Evolutionary conservation across 2,329 filamentous ascomycete species (phyloP), one percentile per base, ranked within the genome.

Genomic region (Lachnellula occidentalis): DNA sequence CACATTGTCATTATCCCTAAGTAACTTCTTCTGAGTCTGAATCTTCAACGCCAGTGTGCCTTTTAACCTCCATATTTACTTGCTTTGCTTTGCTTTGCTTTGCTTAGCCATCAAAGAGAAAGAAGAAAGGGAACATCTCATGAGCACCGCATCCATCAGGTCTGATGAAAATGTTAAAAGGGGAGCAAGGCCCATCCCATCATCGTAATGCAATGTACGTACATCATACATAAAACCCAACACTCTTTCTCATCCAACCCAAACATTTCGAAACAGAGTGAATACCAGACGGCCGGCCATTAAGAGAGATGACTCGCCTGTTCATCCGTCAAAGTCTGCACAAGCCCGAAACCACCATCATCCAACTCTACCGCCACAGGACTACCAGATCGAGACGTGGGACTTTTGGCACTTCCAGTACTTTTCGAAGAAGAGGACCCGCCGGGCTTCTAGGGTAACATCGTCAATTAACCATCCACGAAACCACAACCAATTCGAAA

Each of bases 241-340:
- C 19, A 21, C 41, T 12, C n/a, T 43, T 19, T 42, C 45, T 34
- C 46, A 50, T 50, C 39, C 21, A 45, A 46, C 24, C n/a, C 41
- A 43, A 11, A 31, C 27, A 31, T 31, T 31, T 31, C 9, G 27
- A 31, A 31, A 31, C 4, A 11, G 9, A 12, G 27, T 31, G 8
- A 31, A 31, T 12, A 31, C 27, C 27, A 31, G 9, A 19, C 15
- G n/a, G 21, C 11, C n/a, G 11, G 49, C 15, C 36, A 54, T 65
- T 47, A 67, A 50, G 64, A 67, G 52, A 66, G 59, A 56, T 63
- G 59, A 55, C 58, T 66, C 45, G 63, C 63, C 42, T 63, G 58
- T 27, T 67, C 64, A 52, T 67, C 65, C 24, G 59, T 61, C 45
- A 65, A 42, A 31, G 53, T 62, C 24, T 52, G 53, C 45, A 50